Evolutionary conservation across 2,329 filamentous ascomycete species (phyloP), one percentile per base, ranked within the genome.

Genomic region (Alternaria alternata): DNA sequence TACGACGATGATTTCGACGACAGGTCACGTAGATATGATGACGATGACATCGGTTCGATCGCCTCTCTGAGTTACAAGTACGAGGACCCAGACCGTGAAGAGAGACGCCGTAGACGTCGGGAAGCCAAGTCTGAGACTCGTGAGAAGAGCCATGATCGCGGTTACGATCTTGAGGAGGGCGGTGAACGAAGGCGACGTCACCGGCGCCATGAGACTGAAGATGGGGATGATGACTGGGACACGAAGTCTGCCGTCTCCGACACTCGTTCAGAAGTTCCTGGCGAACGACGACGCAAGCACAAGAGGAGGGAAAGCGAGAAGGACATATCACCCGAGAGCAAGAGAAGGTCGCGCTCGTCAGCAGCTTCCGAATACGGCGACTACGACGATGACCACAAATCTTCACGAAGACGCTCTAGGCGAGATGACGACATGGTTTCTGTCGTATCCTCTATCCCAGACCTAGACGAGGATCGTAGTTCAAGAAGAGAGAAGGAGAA

Each of bases 351-450:
- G 16, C 71, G 72, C 34, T 76, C 74, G 1, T 67, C 73, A 6
- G 77, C 78, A 18, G 75, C 74, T 39, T 81, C 81, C 32, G 78
- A 83, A 54, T 77, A 78, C 28, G 78, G 73, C 5, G 80, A 81
- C 52, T 32, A 71, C 14, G 77, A 78, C 47, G 81, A 81, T 11
- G 73, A 75, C 53, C 77, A 70, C 47, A 80, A 77, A 54, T 77
- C 77, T 8, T 72, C 70, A 18, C 78, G 77, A 57, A 73, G 77
- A n/a, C 74, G 70, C 58, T 82, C 81, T 6, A 80, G 73, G 65
- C 75, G 80, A 32, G 80, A 72, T 3, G 80, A 83, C 51, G 81
- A 83, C 54, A 75, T 72, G 32, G 74, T 71, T 5, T 83, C 81
- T 24, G 69, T 79, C 5, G 69, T 75, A 4, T 82, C 82, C 5